Percentiles rank a stretch among this genome's conserved stretches.
Evolutionary conservation across 345 rosid species (phyloP).

Genomic region (Salix arbutifolia): DNA sequence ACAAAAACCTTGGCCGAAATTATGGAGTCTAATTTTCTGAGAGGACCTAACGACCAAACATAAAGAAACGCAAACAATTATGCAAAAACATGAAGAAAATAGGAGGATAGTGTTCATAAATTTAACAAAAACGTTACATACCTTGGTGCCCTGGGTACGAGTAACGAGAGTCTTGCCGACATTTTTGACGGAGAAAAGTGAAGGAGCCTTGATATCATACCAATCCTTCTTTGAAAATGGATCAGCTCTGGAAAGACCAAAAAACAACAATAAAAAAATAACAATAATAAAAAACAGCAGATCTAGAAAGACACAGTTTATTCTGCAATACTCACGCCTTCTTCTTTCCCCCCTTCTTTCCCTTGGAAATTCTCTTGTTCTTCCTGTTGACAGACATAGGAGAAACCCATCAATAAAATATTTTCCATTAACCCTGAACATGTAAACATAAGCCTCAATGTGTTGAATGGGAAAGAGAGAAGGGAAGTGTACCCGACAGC

Average conservation of each 20-base stretch:
- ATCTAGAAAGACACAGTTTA: neutral
- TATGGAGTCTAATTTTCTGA: neutral
- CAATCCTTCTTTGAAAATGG: conserved; percentile 97
- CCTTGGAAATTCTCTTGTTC: conserved; percentile 97
- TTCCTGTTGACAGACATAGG: conserved; percentile 39
- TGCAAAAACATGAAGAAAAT: neutral
- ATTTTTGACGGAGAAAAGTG: conserved; percentile 51
- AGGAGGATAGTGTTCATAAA: neutral
- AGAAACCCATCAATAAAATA: neutral
- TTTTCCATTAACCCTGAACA: neutral
- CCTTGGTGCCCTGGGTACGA: conserved; percentile 97
- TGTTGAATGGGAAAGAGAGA: neutral
- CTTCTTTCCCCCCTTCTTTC: conserved; percentile 96
- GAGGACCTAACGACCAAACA: neutral
- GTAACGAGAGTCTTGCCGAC: conserved; percentile 90
- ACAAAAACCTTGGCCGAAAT: neutral
- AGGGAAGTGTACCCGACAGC: conserved; percentile 12
- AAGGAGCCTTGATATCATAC: conserved; percentile 95
- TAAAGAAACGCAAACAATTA: neutral
- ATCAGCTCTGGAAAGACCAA: conserved; percentile 49
- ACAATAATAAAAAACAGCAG: neutral
- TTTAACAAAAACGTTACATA: conserved; percentile 8
- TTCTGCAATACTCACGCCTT: conserved; percentile 54
- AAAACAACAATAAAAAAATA: neutral
- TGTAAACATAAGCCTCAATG: neutral